Evolutionary conservation across 2,329 filamentous ascomycete genomes (phyloP).

Genomic region (Zymoseptoria ardabiliae): DNA sequence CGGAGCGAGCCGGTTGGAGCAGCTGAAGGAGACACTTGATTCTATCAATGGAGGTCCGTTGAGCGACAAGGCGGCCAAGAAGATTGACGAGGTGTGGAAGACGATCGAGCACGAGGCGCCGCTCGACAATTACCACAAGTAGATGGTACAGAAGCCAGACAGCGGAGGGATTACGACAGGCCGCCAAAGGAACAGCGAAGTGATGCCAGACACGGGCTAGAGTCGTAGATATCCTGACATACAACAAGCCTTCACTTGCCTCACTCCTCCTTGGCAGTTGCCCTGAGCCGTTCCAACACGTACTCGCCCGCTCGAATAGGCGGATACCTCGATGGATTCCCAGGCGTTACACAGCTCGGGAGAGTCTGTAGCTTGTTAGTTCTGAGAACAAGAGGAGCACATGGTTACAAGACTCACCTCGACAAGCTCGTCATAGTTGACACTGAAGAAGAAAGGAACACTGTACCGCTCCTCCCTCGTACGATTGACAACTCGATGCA

Average conservation of each 20-base stretch:
- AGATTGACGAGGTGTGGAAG: constrained; percentile 31
- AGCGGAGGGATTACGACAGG: not conserved
- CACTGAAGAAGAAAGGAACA: constrained; percentile 43
- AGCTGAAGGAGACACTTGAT: constrained; percentile 29
- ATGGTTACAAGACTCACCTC: constrained; percentile 17
- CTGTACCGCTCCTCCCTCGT: constrained; percentile 33
- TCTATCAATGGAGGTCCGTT: constrained; percentile 27
- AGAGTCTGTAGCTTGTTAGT: constrained; percentile 24
- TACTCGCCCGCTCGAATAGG: constrained; percentile 35
- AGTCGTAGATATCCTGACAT: not conserved
- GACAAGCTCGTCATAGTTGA: constrained; percentile 33
- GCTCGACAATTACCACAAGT: constrained; percentile 26
- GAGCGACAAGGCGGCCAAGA: constrained; percentile 24
- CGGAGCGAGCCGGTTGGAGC: constrained; percentile 29
- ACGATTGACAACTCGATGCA: constrained; percentile 41
- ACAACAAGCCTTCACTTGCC: not conserved
- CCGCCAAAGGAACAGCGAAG: constrained; percentile 36
- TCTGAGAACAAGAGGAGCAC: not conserved
- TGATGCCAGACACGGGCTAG: not conserved
- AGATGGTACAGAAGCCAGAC: not conserved
- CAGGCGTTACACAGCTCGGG: constrained; percentile 31
- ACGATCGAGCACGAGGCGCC: constrained; percentile 31
- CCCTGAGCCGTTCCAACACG: constrained; percentile 29
- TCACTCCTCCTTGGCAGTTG: constrained; percentile 9
- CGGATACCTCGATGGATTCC: constrained; percentile 28